phyloP scores from a whole-genome alignment of 1,139 yeast species.

The Hemisphaericaspora xylanilytica region DNA sequence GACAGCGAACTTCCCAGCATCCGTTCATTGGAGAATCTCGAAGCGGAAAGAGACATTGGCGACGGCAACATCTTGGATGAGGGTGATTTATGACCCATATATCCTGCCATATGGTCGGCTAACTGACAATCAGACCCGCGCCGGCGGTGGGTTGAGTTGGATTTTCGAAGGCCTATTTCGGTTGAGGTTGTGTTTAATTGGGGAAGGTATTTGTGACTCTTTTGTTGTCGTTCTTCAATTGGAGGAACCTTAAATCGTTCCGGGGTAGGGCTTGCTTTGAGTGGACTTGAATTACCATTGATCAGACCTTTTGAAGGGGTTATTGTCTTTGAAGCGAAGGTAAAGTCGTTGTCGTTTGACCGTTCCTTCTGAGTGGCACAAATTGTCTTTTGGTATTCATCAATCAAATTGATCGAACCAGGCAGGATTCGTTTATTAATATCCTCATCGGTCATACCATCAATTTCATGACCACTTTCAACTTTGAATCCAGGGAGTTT shows the following conservation, averaged over 20 bases:
- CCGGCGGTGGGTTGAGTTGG: no score
- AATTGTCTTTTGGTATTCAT: slow-evolving; percentile 6
- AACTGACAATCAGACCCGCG: neutral
- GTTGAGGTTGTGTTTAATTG: neutral
- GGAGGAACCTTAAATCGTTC: neutral
- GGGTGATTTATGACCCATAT: neutral
- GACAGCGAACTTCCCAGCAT: neutral
- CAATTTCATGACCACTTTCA: slow-evolving; percentile 5
- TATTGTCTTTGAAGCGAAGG: slow-evolving; percentile 15
- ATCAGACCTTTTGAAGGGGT: slow-evolving; percentile 19
- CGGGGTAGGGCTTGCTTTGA: neutral
- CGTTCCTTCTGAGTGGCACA: no score
- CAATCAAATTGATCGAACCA: slow-evolving; percentile 25
- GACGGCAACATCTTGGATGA: neutral
- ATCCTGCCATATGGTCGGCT: neutral
- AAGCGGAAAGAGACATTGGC: neutral
- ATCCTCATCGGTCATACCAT: slow-evolving; percentile 17
- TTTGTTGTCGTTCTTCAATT: neutral
- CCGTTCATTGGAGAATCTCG: neutral
- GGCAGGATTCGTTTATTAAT: slow-evolving; percentile 27
- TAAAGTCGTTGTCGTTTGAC: neutral
- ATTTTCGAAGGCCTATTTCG: neutral
- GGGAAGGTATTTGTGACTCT: neutral
- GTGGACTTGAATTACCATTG: no score
- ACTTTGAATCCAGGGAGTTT: slow-evolving; percentile 23